Evolutionary conservation across 495 filamentous ascomycete species (phyloP), one percentile per base, ranked within the genome.

Genomic region (Hypoxylon fuscum): DNA sequence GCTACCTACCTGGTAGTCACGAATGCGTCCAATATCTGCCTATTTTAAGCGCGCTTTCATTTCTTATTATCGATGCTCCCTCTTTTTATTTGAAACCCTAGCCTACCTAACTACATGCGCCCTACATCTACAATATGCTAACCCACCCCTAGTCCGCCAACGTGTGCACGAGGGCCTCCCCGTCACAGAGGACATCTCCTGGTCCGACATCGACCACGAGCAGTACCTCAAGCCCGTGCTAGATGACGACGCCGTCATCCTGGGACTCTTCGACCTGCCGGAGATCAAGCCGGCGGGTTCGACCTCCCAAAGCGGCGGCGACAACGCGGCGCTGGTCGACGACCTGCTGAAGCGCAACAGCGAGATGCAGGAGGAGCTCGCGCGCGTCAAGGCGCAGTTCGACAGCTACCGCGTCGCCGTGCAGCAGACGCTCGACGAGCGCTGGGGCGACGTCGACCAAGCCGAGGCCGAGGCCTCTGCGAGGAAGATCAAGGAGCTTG

Each of bases 211-310:
- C 62, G 78, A 87, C 23, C 86, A 91, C 52, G 93, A 98, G 52
- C 74, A 79, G 48, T 95, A 87, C 66, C 73, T 97, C 47, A 88
- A 90, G 74, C 94, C 93, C 1, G 87, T 90, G 8, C 74, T 98
- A n/a, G 90, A 96, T 64, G 92, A 96, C 66, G 93, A 98, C 59
- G 88, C 93, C 11, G 78, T 97, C 34, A 79, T 98, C 27, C 90
- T 94, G 59, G 88, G 83, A 44, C 77, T 97, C 46, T 93, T 95
- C 59, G 94, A 96, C 35, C 74, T 95, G 38, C 77, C 81, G 8
- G 77, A 78, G 32, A 22, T 72, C 17, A 50, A 46, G 34, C 62
- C 76, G 29, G 57, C 57, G 14, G 38, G 68, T 12, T 34, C n/a
- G 21, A 23, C 41, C 55, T 49, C 76, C 77, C 37, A 77, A 64